A percentile compares a stretch with the other conserved stretches of the same genome.
Conservation (phyloP, 257 asterid genomes). For the Penstemon newberryi region DNA sequence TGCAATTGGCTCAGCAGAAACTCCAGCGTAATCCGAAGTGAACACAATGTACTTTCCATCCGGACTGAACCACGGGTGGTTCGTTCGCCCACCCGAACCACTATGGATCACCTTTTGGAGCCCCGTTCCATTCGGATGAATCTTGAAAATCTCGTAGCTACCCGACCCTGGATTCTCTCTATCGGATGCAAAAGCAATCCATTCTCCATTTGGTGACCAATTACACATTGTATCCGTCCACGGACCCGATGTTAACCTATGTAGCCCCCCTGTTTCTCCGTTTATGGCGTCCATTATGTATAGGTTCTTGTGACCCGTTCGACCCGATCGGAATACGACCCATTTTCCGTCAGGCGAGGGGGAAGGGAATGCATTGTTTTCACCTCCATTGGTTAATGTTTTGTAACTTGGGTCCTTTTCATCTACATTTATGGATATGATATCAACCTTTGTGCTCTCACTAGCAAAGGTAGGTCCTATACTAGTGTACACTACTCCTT, state of each 20-base stretch:
- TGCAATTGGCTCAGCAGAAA: slow-evolving; percentile 88
- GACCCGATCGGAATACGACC: slow-evolving; percentile 86
- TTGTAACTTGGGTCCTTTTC: slow-evolving; percentile 50
- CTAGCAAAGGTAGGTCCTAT: slow-evolving; percentile 69
- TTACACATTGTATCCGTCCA: slow-evolving; percentile 94
- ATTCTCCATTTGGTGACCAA: slow-evolving; percentile 88
- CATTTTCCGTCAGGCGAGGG: slow-evolving; percentile 91
- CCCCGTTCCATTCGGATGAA: slow-evolving; percentile 81
- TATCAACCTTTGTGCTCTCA: slow-evolving; percentile 71
- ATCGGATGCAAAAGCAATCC: slow-evolving; percentile 88
- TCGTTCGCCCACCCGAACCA: slow-evolving; percentile 76
- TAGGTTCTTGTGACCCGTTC: slow-evolving; percentile 77
- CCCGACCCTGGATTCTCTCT: slow-evolving; percentile 80
- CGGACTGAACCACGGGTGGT: slow-evolving; percentile 93
- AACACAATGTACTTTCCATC: slow-evolving; percentile 68
- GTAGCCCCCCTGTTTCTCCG: slow-evolving; percentile 65
- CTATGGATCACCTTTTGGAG: slow-evolving; percentile 73
- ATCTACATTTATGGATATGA: slow-evolving; percentile 71
- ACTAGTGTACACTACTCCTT: slow-evolving; percentile 80
- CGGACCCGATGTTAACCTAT: slow-evolving; percentile 60
- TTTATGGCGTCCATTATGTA: slow-evolving; percentile 80
- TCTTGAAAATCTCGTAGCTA: slow-evolving; percentile 66
- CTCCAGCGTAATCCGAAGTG: slow-evolving; percentile 82
- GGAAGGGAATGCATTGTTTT: slow-evolving; percentile 85
- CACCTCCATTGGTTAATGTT: slow-evolving; percentile 54